Percentiles rank a stretch among this genome's conserved stretches.
These are phyloP conservation scores for Phylloporus arenicola DNA, from an alignment of 768 basidiomycete genomes.

Conservation along the genomic window DNA sequence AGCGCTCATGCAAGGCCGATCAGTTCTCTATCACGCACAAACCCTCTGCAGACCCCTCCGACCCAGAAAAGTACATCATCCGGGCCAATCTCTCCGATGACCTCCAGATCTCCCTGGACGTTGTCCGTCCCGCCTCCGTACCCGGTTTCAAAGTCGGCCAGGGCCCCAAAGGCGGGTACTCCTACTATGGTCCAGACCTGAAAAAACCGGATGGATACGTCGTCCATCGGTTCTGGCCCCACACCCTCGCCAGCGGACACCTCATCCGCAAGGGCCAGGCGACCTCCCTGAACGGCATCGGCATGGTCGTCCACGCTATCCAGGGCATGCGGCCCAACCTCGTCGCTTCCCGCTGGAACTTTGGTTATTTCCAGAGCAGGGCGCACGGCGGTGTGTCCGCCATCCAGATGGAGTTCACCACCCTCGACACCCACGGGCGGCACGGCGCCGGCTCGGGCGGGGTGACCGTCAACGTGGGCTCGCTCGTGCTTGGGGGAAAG, in stretches of 20 bases:
- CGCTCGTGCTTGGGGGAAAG: slow-evolving; percentile 75
- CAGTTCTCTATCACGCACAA: slow-evolving; percentile 74
- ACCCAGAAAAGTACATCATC: slow-evolving; percentile 75
- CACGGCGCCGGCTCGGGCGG: slow-evolving; percentile 77
- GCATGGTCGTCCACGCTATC: slow-evolving; percentile 93
- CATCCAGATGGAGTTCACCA: slow-evolving; percentile 94
- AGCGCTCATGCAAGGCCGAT: slow-evolving; percentile 81
- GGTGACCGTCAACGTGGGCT: slow-evolving; percentile 81
- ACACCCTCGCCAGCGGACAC: slow-evolving; percentile 55
- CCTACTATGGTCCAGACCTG: slow-evolving; percentile 74
- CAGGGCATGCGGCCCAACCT: slow-evolving; percentile 97
- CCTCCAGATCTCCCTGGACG: slow-evolving; percentile 72
- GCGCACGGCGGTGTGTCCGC: slow-evolving; percentile 74
- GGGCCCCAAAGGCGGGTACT: slow-evolving; percentile 82
- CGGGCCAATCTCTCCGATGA: slow-evolving; percentile 74
- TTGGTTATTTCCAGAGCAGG: slow-evolving; percentile 81
- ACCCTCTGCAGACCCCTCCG: slow-evolving; percentile 47
- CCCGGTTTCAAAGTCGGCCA: slow-evolving; percentile 91
- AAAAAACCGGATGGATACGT: slow-evolving; percentile 78
- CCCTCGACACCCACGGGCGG: slow-evolving; percentile 71
- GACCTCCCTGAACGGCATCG: slow-evolving; percentile 50
- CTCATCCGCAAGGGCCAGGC: slow-evolving; percentile 64
- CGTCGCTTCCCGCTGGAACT: slow-evolving; percentile 93
- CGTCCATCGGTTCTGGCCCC: slow-evolving; percentile 89
- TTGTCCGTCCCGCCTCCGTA: slow-evolving; percentile 60